Evolutionary conservation across 306 rosid genomes (phyloP).

Genomic region (Parietaria judaica): DNA sequence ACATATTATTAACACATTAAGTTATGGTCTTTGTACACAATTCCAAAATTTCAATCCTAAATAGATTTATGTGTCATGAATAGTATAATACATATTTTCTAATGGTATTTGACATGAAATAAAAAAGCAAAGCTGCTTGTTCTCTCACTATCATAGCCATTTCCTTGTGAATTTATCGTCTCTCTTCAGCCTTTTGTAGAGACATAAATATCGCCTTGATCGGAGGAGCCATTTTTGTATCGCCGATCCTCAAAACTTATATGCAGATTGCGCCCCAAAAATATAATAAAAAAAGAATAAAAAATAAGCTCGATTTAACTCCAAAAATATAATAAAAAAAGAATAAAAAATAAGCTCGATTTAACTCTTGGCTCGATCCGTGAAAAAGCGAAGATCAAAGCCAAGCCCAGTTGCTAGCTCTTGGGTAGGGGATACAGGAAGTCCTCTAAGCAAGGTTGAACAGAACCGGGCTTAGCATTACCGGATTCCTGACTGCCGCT

Average conservation of each 20-base stretch:
- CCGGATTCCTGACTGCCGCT: constrained; percentile 12
- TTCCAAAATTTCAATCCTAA: neutral
- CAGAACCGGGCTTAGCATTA: constrained; percentile 46
- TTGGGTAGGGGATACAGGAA: constrained; percentile 17
- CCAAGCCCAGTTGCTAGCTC: constrained; percentile 18
- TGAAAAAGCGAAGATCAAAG: constrained; percentile 30
- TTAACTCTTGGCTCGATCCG: constrained; percentile 18
- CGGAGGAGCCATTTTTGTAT: too few relatives aligned
- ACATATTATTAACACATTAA: too few relatives aligned
- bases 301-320: constrained; percentile 4
- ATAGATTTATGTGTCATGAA: too few relatives aligned
- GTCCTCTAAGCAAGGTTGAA: constrained; percentile 28
- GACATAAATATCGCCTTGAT: too few relatives aligned
- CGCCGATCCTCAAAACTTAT: neutral
- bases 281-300: neutral
- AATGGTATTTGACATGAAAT: too few relatives aligned
- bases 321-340: constrained; percentile 7
- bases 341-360: neutral
- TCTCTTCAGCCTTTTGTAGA: too few relatives aligned
- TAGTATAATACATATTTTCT: too few relatives aligned
- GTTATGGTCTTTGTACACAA: neutral
- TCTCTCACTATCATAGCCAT: too few relatives aligned
- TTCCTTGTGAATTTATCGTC: too few relatives aligned
- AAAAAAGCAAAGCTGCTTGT: too few relatives aligned
- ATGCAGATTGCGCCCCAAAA: constrained; percentile 2